Base-by-base conservation (phyloP, 23 red algal species). In the Gracilaria domingensis region DNA sequence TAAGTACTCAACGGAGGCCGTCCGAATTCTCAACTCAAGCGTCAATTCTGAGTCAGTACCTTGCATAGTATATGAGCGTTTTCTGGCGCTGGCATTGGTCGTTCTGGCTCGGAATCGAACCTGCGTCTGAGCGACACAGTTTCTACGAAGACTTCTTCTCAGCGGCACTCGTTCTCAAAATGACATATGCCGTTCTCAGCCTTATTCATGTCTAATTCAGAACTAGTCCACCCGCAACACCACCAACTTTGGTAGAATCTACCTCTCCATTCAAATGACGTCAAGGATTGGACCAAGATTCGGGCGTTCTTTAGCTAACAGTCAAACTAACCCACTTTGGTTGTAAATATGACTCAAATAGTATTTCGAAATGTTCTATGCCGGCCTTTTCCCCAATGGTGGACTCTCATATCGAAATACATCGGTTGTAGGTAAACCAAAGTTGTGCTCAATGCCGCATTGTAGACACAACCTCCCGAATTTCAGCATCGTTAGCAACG, bases 221-320 rank as follows among this genome's bases (percentile, higher is more conserved):
- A 45, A 45, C 11, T 4, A 45, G 42, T 11, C 42, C 11, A 2
- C 9, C 14, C 18, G 51, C 9, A 17, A 55, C 51, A 16, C 9
- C n/a, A n/a, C n/a, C n/a, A n/a, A n/a, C 25, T 66, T 66, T 13
- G 28, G 23, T 33, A 25, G 20, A 32, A n/a, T n/a, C n/a, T n/a
- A n/a, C n/a, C n/a, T 4, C 64, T 69, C 14, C 11, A 36, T 69
- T 69, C 8, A 24, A 36, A 37, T 69, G 64, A 69, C 30, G 30
- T 20, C 64, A 69, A 37, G 23, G 32, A 69, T 36, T 20, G 8
- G 32, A 5, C 8, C 16, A 4, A 45, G 14, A 0, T 36, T 37
- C n/a, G n/a, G n/a, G n/a, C n/a, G n/a, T n/a, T n/a, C n/a, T 69
- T 37, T 69, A 37, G 64, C 64, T 34, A 20, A 69, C 4, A 69